phyloP scores from a whole-genome alignment of 805 yeast genomes.

The Candida nemodendra region DNA sequence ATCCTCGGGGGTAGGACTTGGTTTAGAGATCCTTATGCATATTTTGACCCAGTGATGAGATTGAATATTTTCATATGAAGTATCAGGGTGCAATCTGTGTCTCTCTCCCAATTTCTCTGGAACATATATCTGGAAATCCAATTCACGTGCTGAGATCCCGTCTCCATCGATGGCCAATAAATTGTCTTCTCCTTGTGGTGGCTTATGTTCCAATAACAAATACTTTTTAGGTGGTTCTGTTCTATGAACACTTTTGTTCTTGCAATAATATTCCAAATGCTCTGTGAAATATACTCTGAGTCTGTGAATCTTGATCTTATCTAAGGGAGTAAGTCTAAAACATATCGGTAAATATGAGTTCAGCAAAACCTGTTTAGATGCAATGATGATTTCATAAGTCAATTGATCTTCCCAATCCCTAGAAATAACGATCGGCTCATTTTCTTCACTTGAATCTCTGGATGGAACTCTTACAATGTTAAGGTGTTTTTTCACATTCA shows the following conservation, averaged over 20 bases:
- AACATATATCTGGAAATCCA: constrained; percentile 82
- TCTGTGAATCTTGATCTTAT: constrained; percentile 83
- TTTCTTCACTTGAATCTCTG: constrained; percentile 77
- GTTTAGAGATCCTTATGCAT: constrained; percentile 71
- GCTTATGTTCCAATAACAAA: constrained; percentile 76
- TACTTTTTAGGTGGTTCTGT: constrained; percentile 87
- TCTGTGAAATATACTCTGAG: constrained; percentile 85
- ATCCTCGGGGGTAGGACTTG: constrained; percentile 48
- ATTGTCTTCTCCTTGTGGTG: constrained; percentile 48
- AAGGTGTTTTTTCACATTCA: constrained; percentile 63
- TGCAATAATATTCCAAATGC: constrained; percentile 86
- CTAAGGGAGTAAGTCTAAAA: constrained; percentile 80
- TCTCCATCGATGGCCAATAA: constrained; percentile 42
- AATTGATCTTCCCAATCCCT: constrained; percentile 94
- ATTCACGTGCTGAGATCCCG: constrained; percentile 70
- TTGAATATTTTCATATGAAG: constrained; percentile 74
- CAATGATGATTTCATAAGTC: constrained; percentile 85
- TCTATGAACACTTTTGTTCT: constrained; percentile 82
- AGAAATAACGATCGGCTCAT: constrained; percentile 88
- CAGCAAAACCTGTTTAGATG: constrained; percentile 82
- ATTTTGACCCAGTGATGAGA: constrained; percentile 95
- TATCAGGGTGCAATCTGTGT: constrained; percentile 76
- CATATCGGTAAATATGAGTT: constrained; percentile 84
- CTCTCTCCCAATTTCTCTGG: constrained; percentile 65
- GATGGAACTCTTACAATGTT: constrained; percentile 72